Base-by-base conservation (phyloP, 1,139 yeast species). In the Pichia sp. region DNA sequence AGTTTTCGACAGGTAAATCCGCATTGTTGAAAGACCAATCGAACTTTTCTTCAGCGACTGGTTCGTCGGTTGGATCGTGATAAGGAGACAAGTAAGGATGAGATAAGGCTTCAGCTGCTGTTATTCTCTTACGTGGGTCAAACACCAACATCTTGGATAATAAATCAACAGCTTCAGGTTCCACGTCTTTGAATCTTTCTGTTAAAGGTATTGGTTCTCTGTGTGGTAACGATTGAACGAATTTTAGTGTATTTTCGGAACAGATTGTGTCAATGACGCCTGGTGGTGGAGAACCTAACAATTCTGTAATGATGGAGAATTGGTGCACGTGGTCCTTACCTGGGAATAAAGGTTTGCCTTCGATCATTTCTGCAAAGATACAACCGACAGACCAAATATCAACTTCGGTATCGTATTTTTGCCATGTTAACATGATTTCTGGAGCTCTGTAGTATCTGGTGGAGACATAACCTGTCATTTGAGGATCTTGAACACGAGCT, bases 341-440 rank as follows among this genome's bases (percentile, higher is more conserved):
- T 1, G 99, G 99, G 77, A 93, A 93, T 41, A 93, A 73, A 2
- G 99, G 99, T 67, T 90, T 91, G n/a, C 98, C 98, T 66, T 93
- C 97, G 58, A 93, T 87, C 96, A 94, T 93, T 67, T 93, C 99
- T 12, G 98, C 96, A 63, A 93, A 87, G 55, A 93, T 93, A 70
- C 99, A 93, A 17, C 98, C 99, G n/a, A 96, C 97, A 17, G 96
- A 86, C 99, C 99, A 93, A 60, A 93, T 86, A 67, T 93, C 99
- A 36, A 94, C 99, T 69, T 93, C 98, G n/a, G 90, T 85, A 65
- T 93, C 98, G 70, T 93, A 93, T 67, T 94, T 91, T 68, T 93
- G 99, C 99, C 99, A 93, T 22, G 98, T 91, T 58, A 93, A 77
- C 99, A 93, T 93, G 67, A 93, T 93, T 68, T 93, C 99, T 2